Evolutionary conservation across 768 basidiomycete genomes (phyloP).

Genomic region (Panellus pusillus): DNA sequence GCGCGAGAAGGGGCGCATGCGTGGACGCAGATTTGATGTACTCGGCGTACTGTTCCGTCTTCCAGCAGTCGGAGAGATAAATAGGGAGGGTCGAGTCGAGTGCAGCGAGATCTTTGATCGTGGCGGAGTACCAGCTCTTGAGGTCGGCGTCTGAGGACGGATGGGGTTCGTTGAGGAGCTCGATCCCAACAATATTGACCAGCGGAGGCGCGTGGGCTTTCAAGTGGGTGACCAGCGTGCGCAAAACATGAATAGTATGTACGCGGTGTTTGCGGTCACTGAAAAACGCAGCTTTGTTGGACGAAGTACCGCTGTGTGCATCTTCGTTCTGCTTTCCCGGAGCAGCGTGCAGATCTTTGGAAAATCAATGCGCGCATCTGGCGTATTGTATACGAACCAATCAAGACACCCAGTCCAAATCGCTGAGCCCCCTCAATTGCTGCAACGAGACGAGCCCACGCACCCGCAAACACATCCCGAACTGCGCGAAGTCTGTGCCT

Average conservation of each 20-base stretch:
- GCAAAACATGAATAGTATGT: slow-evolving; percentile 50
- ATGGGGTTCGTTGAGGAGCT: slow-evolving; percentile 60
- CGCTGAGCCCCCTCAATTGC: slow-evolving; percentile 59
- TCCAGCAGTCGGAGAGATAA: slow-evolving; percentile 79
- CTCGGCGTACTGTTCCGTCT: slow-evolving; percentile 59
- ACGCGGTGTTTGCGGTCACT: slow-evolving; percentile 40
- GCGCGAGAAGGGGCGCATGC: slow-evolving; percentile 43
- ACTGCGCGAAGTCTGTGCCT: slow-evolving; percentile 64
- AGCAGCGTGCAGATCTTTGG: slow-evolving; percentile 68
- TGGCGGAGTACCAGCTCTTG: slow-evolving; percentile 61
- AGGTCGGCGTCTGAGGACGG: slow-evolving; percentile 51
- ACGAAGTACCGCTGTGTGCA: slow-evolving; percentile 62
- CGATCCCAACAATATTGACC: slow-evolving; percentile 57
- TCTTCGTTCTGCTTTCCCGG: slow-evolving; percentile 76
- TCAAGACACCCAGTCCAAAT: slow-evolving; percentile 68
- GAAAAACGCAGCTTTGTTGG: slow-evolving; percentile 46
- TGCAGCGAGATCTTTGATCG: slow-evolving; percentile 51
- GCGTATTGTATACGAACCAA: slow-evolving; percentile 44
- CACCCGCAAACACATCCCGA: slow-evolving; percentile 55
- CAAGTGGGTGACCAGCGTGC: slow-evolving; percentile 38
- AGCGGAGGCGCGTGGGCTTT: slow-evolving; percentile 36
- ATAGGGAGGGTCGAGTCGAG: slow-evolving; percentile 61
- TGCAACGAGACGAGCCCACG: slow-evolving; percentile 59
- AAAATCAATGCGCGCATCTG: not conserved
- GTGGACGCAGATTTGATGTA: slow-evolving; percentile 40